Percentiles rank a stretch among this genome's conserved stretches.
phyloP scores from a whole-genome alignment of 2,329 filamentous ascomycete species.

The Penicillium glabrum region DNA sequence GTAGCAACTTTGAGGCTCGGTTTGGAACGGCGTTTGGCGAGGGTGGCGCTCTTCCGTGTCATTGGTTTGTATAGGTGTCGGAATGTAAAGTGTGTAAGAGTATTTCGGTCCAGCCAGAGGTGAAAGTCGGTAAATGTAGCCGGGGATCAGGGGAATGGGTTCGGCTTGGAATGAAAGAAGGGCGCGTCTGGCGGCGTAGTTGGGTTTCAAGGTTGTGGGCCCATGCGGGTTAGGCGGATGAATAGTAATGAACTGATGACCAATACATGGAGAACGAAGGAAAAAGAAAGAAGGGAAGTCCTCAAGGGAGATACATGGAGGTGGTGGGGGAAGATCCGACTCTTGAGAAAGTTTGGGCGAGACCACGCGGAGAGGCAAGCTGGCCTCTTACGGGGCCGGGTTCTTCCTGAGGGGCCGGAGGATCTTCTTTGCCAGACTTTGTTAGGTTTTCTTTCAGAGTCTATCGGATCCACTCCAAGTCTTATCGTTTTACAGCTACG shows the following conservation, averaged over 20 bases:
- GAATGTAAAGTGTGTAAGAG: background rate
- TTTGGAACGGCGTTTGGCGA: constrained; percentile 40
- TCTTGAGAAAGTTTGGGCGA: constrained; percentile 1
- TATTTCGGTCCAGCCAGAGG: background rate
- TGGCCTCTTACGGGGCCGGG: constrained; percentile 13
- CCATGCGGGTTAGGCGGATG: background rate
- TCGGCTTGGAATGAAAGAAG: background rate
- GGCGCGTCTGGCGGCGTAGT: background rate
- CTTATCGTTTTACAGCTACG: background rate
- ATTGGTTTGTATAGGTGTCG: constrained; percentile 24
- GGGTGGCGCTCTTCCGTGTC: constrained; percentile 37
- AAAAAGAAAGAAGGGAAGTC: constrained; percentile 1
- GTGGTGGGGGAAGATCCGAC: constrained; percentile 4
- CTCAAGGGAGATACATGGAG: constrained; percentile 17
- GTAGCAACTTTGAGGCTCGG: constrained; percentile 39
- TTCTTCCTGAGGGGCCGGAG: background rate
- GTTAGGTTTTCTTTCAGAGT: background rate
- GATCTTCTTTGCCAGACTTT: background rate
- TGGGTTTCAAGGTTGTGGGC: background rate
- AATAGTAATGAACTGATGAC: constrained; percentile 5
- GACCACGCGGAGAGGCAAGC: constrained; percentile 19
- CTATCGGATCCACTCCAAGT: background rate
- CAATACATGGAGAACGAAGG: constrained; percentile 10
- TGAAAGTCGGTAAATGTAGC: background rate
- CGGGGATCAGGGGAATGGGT: background rate